These are phyloP conservation scores for Globisporangium cylindrosporum DNA, from an alignment of 352 stramenopile genomes.

Conservation along the genomic window DNA sequence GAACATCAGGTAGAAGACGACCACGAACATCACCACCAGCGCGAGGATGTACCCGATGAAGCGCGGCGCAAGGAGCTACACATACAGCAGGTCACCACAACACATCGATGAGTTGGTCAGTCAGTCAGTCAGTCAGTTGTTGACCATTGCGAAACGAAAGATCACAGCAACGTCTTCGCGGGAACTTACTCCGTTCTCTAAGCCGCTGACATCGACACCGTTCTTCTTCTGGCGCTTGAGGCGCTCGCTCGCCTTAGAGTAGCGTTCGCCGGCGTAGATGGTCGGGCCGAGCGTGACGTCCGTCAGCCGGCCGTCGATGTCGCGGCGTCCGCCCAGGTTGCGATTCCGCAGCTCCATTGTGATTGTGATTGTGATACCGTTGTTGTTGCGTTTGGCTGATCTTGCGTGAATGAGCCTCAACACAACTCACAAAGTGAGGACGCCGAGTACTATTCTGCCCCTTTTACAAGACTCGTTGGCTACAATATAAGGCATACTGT, in stretches of 20 bases:
- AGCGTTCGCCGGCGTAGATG: slow-evolving; percentile 80
- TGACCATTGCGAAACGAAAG: not conserved
- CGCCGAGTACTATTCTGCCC: not conserved
- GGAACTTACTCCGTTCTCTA: not conserved
- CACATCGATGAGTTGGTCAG: not conserved
- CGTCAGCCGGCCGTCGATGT: slow-evolving; percentile 27
- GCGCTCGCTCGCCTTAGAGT: slow-evolving; percentile 81
- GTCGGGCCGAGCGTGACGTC: slow-evolving; percentile 72
- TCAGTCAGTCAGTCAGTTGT: not conserved
- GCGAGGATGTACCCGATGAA: slow-evolving; percentile 60
- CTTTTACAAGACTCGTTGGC: not conserved
- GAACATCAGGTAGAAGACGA: slow-evolving; percentile 63
- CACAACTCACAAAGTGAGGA: not conserved
- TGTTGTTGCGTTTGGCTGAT: not conserved
- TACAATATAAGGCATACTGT: not conserved
- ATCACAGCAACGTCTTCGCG: not conserved
- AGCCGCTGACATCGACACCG: slow-evolving; percentile 35
- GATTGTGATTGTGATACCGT: not conserved
- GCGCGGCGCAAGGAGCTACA: slow-evolving; percentile 58
- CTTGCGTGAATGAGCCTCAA: not conserved
- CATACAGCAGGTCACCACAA: not conserved
- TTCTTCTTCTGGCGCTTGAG: slow-evolving; percentile 70
- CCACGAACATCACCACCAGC: slow-evolving; percentile 42
- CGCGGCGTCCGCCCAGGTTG: slow-evolving; percentile 25
- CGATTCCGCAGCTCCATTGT: slow-evolving; percentile 69